Base-by-base conservation (phyloP, 2,329 filamentous ascomycete genomes). In the Colletotrichum lindemuthianum region DNA sequence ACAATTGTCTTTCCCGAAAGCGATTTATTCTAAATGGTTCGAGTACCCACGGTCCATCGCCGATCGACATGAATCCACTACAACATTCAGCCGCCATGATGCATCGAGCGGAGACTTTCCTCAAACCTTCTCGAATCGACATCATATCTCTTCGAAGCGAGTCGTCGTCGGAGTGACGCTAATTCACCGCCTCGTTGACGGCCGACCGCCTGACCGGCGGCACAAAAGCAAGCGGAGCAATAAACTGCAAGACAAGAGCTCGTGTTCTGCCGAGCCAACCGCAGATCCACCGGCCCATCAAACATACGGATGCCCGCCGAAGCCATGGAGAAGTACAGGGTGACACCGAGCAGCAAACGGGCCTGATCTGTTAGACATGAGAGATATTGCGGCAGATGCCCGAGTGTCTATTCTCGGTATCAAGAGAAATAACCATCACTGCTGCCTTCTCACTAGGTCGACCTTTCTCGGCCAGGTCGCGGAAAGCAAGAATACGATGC, bases 231-330 rank as follows among this genome's bases (percentile, higher is more conserved):
- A 65, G 61, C 61, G 61, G 58, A 49, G 51, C 41, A 43, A 33
- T 34, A 40, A 55, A n/a, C 43, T 13, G 24, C 24, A n/a, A 15
- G 37, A 36, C 36, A 37, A 61, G 58, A 61, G 58, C 61, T 65
- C 61, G 61, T 65, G 61, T 65, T 58, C 50, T 65, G 61, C 45
- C 56, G 60, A 64, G 60, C 44, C 39, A 41, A 39, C 44, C 58
- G 58, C 45, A 34, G 51, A 45, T 57, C 61, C 61, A 65, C 58
- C 34, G 40, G 5, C 37, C 41, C 58, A 52, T 45, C 41, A 48
- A 58, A 15, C 24, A 34, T 24, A 24, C 24, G 24, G 24, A 53
- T 52, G 50, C 39, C 37, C 51, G 44, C 16, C 57, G 44, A 45
- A 10, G 43, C 47, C 7, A 47, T 47, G 60, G 47, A 34, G 51